These are phyloP conservation scores for Vigna unguiculata DNA, from an alignment of 306 rosid genomes.

Conservation along the genomic window DNA sequence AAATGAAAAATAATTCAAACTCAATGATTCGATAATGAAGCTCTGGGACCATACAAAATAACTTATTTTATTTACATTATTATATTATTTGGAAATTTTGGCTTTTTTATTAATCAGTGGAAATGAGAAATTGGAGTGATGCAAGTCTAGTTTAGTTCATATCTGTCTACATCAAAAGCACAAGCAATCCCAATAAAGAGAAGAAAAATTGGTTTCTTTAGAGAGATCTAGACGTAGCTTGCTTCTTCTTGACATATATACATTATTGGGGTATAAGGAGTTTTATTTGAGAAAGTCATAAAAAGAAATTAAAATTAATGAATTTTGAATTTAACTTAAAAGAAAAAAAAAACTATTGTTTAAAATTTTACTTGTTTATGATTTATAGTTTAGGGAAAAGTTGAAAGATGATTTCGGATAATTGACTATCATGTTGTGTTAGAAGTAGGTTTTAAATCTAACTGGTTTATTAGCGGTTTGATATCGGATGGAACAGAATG, in stretches of 20 bases:
- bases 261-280: background rate
- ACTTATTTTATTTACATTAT: background rate
- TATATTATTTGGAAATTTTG: slow-evolving; percentile 13
- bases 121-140: slow-evolving; percentile 35
- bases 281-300: no score
- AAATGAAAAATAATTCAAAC: slow-evolving; percentile 34
- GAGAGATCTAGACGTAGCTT: slow-evolving; percentile 42
- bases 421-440: no score
- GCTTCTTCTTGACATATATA: slow-evolving; percentile 6
- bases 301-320: no score
- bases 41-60: slow-evolving; percentile 12
- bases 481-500: no score
- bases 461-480: no score
- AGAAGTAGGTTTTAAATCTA: no score
- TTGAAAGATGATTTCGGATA: no score
- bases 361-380: no score
- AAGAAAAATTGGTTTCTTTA: slow-evolving; percentile 20
- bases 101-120: slow-evolving; percentile 26
- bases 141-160: slow-evolving; percentile 31
- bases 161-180: slow-evolving; percentile 42
- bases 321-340: no score
- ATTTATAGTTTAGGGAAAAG: no score
- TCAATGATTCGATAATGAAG: slow-evolving; percentile 45
- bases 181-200: slow-evolving; percentile 18
- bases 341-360: no score